Evolutionary conservation across 1,139 yeast species (phyloP).

Genomic region (Blastobotrys indianensis): DNA sequence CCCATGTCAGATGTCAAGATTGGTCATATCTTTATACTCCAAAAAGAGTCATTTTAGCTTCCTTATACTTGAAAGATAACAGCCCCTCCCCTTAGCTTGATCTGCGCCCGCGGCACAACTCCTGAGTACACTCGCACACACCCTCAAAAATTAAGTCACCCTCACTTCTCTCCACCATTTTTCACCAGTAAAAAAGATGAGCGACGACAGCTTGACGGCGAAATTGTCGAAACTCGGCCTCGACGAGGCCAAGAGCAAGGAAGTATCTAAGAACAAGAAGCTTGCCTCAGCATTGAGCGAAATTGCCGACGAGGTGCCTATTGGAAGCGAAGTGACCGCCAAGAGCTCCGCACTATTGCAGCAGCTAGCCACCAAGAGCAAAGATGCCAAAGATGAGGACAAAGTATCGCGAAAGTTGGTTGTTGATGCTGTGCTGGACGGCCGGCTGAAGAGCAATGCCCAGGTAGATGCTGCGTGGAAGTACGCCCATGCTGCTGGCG

Average conservation of each 20-base stretch:
- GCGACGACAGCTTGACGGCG: conserved; percentile 35
- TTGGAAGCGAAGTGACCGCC: conserved; percentile 40
- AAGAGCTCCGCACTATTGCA: conserved; percentile 60
- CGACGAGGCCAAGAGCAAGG: conserved; percentile 37
- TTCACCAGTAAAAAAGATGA: conserved; percentile 12
- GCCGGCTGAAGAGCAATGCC: conserved; percentile 56
- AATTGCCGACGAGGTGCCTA: conserved; percentile 44
- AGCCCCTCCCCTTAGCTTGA: no score
- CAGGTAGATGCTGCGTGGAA: conserved; percentile 81
- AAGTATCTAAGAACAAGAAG: conserved; percentile 77
- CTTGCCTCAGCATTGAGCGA: conserved; percentile 64
- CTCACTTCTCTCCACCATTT: background rate
- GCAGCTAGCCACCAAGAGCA: conserved; percentile 54
- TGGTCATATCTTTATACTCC: no score
- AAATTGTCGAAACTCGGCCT: conserved; percentile 61
- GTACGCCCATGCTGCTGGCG: conserved; percentile 48
- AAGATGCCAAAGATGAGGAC: conserved; percentile 26
- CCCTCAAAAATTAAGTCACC: background rate
- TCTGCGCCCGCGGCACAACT: no score
- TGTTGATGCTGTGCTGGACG: conserved; percentile 57
- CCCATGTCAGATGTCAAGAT: no score
- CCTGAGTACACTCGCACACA: no score
- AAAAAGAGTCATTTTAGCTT: no score
- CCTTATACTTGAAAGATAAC: no score
- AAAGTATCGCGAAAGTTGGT: conserved; percentile 43